Percentiles rank a stretch among this genome's conserved stretches.
Evolutionary conservation across 2,329 filamentous ascomycete genomes (phyloP).

Genomic region (Colletotrichum sp.): DNA sequence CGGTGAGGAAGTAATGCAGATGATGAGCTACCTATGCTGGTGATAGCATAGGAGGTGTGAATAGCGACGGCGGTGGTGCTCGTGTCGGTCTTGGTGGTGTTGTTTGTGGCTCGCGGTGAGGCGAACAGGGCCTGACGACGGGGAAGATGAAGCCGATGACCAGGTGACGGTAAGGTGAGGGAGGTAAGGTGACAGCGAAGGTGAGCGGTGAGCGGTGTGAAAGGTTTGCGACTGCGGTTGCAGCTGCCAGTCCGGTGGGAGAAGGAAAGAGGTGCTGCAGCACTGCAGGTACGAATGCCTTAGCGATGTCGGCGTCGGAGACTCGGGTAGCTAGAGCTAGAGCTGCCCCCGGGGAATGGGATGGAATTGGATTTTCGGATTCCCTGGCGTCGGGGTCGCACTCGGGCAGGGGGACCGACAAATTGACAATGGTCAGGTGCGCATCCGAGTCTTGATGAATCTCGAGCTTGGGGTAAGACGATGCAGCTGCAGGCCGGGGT

Average conservation of each 20-base stretch:
- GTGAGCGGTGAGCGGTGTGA: slow-evolving; percentile 8
- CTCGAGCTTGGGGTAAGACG: slow-evolving; percentile 5
- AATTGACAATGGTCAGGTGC: slow-evolving; percentile 16
- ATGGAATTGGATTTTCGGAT: neutral
- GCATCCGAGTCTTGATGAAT: neutral
- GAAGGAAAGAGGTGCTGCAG: neutral
- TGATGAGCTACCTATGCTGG: neutral
- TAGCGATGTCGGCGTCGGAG: slow-evolving; percentile 18
- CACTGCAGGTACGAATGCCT: no score
- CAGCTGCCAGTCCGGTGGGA: neutral
- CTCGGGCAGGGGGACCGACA: slow-evolving; percentile 9
- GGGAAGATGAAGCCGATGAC: neutral
- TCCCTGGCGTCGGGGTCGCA: neutral
- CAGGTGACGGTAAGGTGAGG: neutral
- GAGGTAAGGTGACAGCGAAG: neutral
- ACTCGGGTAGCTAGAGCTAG: neutral
- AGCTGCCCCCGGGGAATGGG: neutral
- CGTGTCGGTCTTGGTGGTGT: neutral
- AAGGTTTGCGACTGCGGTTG: neutral
- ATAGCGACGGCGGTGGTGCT: neutral
- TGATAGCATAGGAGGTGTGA: neutral
- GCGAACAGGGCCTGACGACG: neutral
- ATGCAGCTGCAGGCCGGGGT: neutral
- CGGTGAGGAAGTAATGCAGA: neutral
- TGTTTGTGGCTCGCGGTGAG: neutral